phyloP scores from a whole-genome alignment of 495 filamentous ascomycete genomes.

The Monascus purpureus region DNA sequence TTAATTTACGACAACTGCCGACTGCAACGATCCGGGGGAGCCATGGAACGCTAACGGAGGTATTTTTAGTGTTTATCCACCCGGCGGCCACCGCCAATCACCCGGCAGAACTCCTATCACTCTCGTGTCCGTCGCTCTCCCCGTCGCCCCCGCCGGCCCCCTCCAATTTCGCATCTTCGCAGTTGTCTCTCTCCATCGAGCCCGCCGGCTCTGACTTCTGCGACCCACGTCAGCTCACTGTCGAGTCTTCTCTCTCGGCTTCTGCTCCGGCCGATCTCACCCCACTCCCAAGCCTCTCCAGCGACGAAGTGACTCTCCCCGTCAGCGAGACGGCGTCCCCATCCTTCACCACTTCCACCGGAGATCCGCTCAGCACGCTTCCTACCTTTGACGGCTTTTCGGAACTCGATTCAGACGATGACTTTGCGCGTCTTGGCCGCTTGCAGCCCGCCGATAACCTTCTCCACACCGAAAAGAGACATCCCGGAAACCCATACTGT shows the following conservation, averaged over 20 bases:
- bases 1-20: too few relatives aligned
- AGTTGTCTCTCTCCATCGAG: constrained; percentile 30
- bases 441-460: constrained; percentile 45
- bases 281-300: constrained; percentile 51
- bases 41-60: not conserved
- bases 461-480: constrained; percentile 63
- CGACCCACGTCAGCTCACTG: constrained; percentile 83
- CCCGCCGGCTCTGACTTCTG: constrained; percentile 53
- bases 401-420: constrained; percentile 87
- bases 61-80: constrained; percentile 63
- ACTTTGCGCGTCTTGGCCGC: constrained; percentile 66
- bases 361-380: constrained; percentile 44
- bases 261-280: constrained; percentile 49
- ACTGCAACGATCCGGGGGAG: too few relatives aligned
- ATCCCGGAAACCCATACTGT: constrained; percentile 52
- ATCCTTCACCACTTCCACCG: constrained; percentile 32
- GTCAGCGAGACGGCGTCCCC: constrained; percentile 35
- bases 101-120: constrained; percentile 58
- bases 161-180: constrained; percentile 49
- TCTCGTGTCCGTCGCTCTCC: constrained; percentile 67
- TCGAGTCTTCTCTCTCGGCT: constrained; percentile 44
- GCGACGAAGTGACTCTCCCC: constrained; percentile 47
- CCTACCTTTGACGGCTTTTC: constrained; percentile 74
- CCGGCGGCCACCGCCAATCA: constrained; percentile 52
- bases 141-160: constrained; percentile 60